Base-by-base conservation (phyloP, 2,329 filamentous ascomycete species). In the Xylariomycetidae sp. region DNA sequence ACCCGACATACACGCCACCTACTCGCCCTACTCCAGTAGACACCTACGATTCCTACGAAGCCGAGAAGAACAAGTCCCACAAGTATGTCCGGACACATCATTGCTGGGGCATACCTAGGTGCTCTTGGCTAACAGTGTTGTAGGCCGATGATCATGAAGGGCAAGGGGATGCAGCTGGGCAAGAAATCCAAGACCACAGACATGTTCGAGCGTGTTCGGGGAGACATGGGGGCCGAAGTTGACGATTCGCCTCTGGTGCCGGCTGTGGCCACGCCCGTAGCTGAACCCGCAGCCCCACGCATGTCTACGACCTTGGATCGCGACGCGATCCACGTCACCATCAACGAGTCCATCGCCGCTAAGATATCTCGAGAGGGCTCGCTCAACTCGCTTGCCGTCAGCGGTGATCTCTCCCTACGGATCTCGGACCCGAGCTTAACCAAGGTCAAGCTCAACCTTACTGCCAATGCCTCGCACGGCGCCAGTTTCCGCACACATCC, bases 141-240 rank as follows among this genome's bases (percentile, higher is more conserved):
- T 44, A 77, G 70, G 54, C 67, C 74, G 31, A 58, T 77, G 53
- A 77, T 85, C 31, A 77, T 82, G 39, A 88, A 94, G 66, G 88
- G 88, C 52, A 98, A 98, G 71, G 92, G 92, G 49, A 98, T 98
- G 94, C 90, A 97, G 63, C 72, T 98, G 37, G 92, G 92, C 64
- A 97, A 97, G 72, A 98, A 98, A 69, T 94, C 87, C 40, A 97
- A 97, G 71, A 89, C 87, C 15, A 94, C 85, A 18, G 90, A 94
- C 61, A 95, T 97, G 74, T 97, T 94, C 59, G 90, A 97, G 64
- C 85, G 89, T 53, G 89, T 98, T 20, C 83, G 88, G 47, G 87
- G 86, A 39, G 90, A 97, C 46, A 73, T 97, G 57, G 89, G 88
- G n/a, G 75, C 82, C 23, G 88, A 94, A 55, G 80, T 80, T 23